Evolutionary conservation across 2,329 filamentous ascomycete species (phyloP).

Genomic region (Colletotrichum musae): DNA sequence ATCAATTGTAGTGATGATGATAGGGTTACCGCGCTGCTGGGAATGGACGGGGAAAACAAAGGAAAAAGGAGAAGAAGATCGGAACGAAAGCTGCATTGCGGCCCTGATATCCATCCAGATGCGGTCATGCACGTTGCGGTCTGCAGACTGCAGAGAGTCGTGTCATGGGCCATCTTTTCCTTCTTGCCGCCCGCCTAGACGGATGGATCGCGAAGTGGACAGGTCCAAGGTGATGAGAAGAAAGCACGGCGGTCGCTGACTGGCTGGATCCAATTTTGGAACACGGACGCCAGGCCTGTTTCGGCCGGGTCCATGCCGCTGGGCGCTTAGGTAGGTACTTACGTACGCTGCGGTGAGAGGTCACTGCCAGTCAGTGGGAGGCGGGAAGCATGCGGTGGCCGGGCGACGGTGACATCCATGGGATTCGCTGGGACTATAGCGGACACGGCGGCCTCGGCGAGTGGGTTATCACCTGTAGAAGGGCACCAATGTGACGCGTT

Average conservation of each 20-base stretch:
- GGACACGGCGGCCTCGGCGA: slow-evolving; percentile 15
- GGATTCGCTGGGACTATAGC: slow-evolving; percentile 24
- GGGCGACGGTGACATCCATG: neutral
- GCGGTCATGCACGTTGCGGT: slow-evolving; percentile 27
- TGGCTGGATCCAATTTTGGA: slow-evolving; percentile 37
- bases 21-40: slow-evolving; percentile 34
- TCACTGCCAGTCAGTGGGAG: slow-evolving; percentile 3
- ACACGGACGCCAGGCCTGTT: slow-evolving; percentile 36
- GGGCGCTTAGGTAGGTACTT: slow-evolving; percentile 31
- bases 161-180: slow-evolving; percentile 15
- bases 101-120: slow-evolving; percentile 32
- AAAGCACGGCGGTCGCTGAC: slow-evolving; percentile 13
- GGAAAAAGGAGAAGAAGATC: slow-evolving; percentile 16
- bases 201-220: slow-evolving; percentile 33
- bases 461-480: slow-evolving; percentile 15
- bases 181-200: slow-evolving; percentile 32
- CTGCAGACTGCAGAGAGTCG: neutral
- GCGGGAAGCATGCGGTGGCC: slow-evolving; percentile 23
- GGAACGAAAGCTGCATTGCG: slow-evolving; percentile 20
- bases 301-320: slow-evolving; percentile 29
- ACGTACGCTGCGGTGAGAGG: slow-evolving; percentile 8
- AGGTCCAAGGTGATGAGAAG: slow-evolving; percentile 32
- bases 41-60: slow-evolving; percentile 28
- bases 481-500: slow-evolving; percentile 24
- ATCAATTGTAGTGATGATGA: slow-evolving; percentile 1